Evolutionary conservation across 2,329 filamentous ascomycete species (phyloP).

Genomic region (Torrubiellomyces zombiae): DNA sequence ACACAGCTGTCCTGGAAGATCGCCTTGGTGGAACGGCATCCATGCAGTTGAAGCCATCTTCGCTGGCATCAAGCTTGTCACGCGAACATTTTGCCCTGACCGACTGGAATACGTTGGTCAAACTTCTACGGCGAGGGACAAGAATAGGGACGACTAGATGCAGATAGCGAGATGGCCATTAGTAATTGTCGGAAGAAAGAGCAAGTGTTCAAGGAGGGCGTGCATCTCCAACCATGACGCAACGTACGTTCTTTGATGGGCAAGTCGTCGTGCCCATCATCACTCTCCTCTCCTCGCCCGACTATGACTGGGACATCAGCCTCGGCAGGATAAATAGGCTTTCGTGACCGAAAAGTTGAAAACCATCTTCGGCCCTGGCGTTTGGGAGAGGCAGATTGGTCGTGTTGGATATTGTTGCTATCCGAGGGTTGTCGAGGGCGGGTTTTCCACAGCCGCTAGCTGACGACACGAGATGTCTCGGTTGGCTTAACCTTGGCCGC

Average conservation of each 20-base stretch:
- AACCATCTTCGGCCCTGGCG: slow-evolving; percentile 6
- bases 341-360: slow-evolving; percentile 6
- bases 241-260: no score
- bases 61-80: slow-evolving; percentile 7
- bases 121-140: slow-evolving; percentile 10
- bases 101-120: slow-evolving; percentile 14
- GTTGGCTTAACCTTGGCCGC: slow-evolving; percentile 3
- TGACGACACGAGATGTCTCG: slow-evolving; percentile 6
- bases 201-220: no score
- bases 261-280: no score
- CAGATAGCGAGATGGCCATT: no score
- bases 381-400: slow-evolving; percentile 2
- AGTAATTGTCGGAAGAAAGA: no score
- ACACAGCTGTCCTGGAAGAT: slow-evolving; percentile 1
- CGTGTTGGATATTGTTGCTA: slow-evolving; percentile 1
- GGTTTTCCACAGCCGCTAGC: slow-evolving; percentile 13
- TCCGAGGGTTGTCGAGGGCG: slow-evolving; percentile 6
- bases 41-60: slow-evolving; percentile 1
- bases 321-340: no score
- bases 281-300: no score
- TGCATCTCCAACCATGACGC: no score
- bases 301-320: no score
- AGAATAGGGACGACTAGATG: slow-evolving; percentile 1
- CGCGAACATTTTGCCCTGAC: slow-evolving; percentile 12
- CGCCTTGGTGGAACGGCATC: no score